A percentile compares a stretch with the other conserved stretches of the same genome.
Evolutionary conservation across 2,329 filamentous ascomycete species (phyloP).

Genomic region (Nothophaeocryptopus gaeumannii): DNA sequence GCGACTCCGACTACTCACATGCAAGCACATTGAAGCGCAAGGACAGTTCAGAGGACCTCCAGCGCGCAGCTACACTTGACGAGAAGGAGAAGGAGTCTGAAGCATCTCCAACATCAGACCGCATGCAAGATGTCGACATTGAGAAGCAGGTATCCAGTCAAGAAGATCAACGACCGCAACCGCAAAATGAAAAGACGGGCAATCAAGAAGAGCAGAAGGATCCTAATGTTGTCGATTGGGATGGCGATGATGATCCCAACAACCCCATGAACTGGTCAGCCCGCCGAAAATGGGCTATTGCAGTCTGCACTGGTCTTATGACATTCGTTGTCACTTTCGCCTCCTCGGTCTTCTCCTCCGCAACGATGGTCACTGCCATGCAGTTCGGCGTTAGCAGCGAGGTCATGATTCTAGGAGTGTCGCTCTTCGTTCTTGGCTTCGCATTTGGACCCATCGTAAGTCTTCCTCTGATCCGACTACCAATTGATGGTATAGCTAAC

Average conservation of each 20-base stretch:
- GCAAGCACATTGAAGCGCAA: conserved; percentile 3
- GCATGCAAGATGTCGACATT: conserved; percentile 5
- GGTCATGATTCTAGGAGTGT: conserved; percentile 26
- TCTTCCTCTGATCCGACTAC: conserved; percentile 25
- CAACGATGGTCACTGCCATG: conserved; percentile 18
- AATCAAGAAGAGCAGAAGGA: conserved; percentile 19
- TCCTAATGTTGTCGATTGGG: conserved; percentile 26
- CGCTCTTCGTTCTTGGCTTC: conserved; percentile 25
- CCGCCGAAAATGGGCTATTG: conserved; percentile 26
- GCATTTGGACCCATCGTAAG: background rate
- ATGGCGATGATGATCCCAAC: conserved; percentile 21
- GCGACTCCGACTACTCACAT: conserved; percentile 6
- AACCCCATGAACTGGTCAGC: conserved; percentile 24
- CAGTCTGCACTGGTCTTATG: conserved; percentile 24
- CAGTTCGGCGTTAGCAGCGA: conserved; percentile 26
- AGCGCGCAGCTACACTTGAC: conserved; percentile 4
- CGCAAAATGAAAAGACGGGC: background rate
- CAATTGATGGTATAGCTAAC: no score
- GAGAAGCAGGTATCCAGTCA: conserved; percentile 15
- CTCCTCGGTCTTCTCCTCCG: conserved; percentile 31
- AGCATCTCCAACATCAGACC: background rate
- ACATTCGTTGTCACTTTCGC: conserved; percentile 54
- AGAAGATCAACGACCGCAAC: background rate
- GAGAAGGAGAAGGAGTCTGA: conserved; percentile 14
- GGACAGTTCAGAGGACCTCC: conserved; percentile 1